Evolutionary conservation across 306 rosid genomes (phyloP).

Genomic region (Lathyrus tuberosus): DNA sequence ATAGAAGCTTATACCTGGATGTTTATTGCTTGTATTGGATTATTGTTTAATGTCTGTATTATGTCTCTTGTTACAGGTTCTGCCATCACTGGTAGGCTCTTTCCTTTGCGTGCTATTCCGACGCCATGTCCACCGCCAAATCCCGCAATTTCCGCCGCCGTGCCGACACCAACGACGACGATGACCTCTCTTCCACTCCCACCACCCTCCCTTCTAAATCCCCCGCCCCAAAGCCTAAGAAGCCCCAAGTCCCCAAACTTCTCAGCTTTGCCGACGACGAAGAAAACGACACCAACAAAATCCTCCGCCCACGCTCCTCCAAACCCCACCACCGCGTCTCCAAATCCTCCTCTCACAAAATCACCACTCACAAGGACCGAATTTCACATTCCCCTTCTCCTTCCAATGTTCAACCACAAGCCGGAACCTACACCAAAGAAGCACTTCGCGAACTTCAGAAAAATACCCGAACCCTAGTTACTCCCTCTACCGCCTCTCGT

Average conservation of each 20-base stretch:
- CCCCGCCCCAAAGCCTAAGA: constrained; percentile 59
- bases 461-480: constrained; percentile 82
- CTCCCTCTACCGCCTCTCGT: constrained; percentile 40
- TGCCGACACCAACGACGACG: constrained; percentile 47
- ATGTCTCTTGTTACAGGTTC: too few species aligned
- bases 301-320: constrained; percentile 47
- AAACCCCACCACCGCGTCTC: constrained; percentile 46
- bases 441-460: constrained; percentile 93
- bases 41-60: too few species aligned
- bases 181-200: constrained; percentile 27
- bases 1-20: too few species aligned
- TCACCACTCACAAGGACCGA: constrained; percentile 71
- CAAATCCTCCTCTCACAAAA: constrained; percentile 65
- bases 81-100: too few species aligned
- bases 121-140: constrained; percentile 65
- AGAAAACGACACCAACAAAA: constrained; percentile 54
- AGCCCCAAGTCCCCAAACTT: constrained; percentile 69
- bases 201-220: constrained; percentile 49
- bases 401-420: constrained; percentile 91
- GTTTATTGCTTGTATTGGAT: too few species aligned
- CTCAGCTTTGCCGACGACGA: constrained; percentile 94
- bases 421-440: constrained; percentile 86
- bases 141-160: constrained; percentile 93
- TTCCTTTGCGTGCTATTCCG: too few species aligned
- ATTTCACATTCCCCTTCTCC: constrained; percentile 49